These are phyloP conservation scores for Neurospora africana DNA, from an alignment of 495 filamentous ascomycete genomes.

Conservation along the genomic window DNA sequence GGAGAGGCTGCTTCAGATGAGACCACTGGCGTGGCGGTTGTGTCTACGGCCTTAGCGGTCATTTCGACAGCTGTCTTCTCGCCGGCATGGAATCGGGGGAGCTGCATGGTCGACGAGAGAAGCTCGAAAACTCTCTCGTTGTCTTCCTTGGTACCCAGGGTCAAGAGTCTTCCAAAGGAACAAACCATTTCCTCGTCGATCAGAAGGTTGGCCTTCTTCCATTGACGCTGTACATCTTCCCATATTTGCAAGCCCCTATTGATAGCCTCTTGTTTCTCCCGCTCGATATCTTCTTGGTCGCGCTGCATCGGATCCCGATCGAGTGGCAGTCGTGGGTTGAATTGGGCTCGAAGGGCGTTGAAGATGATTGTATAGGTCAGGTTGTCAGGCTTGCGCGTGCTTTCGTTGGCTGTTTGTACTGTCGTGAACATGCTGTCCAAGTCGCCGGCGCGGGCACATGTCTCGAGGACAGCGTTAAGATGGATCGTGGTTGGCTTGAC, in stretches of 20 bases:
- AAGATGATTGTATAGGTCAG: conserved; percentile 74
- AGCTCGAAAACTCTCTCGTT: conserved; percentile 60
- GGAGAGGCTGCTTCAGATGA: not conserved
- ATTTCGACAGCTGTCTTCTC: not conserved
- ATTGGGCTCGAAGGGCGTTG: conserved; percentile 47
- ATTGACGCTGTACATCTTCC: conserved; percentile 64
- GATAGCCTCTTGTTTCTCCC: conserved; percentile 27
- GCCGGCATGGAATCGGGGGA: conserved; percentile 39
- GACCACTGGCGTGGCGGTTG: not conserved
- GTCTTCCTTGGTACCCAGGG: conserved; percentile 44
- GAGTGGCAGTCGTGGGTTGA: conserved; percentile 10
- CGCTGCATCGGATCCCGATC: not conserved
- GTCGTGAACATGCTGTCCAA: conserved; percentile 68
- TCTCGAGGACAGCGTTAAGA: conserved; percentile 73
- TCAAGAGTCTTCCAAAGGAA: conserved; percentile 64
- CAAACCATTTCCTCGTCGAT: conserved; percentile 66
- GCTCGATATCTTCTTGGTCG: conserved; percentile 14
- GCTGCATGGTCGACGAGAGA: conserved; percentile 64
- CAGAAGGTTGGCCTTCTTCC: conserved; percentile 54
- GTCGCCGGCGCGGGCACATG: conserved; percentile 59
- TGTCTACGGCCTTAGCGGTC: not conserved
- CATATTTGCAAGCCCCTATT: conserved; percentile 60
- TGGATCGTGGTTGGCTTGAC: conserved; percentile 65
- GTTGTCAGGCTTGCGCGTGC: conserved; percentile 49
- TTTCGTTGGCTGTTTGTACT: conserved; percentile 52